A percentile compares a stretch with the other conserved stretches of the same genome.
Evolutionary conservation across 2,329 filamentous ascomycete species (phyloP).

Genomic region (Thielaviopsis musarum): DNA sequence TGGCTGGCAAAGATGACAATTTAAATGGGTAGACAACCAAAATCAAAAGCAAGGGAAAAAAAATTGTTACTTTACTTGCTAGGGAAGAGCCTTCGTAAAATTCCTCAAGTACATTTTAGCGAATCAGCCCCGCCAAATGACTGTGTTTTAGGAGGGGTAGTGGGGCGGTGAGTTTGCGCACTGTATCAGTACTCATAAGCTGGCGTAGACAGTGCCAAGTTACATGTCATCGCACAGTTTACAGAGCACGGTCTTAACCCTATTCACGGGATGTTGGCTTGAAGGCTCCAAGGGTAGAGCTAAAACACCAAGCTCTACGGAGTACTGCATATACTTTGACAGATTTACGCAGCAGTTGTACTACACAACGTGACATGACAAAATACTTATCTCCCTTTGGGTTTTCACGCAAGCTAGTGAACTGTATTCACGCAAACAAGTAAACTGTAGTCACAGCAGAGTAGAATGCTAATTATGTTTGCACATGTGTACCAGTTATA

Average conservation of each 20-base stretch:
- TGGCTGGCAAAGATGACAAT: not conserved
- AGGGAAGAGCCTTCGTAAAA: not conserved
- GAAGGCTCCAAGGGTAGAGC: too few relatives aligned
- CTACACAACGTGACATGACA: too few relatives aligned
- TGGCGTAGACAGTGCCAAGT: not conserved
- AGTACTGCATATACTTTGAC: too few relatives aligned
- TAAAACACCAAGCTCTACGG: too few relatives aligned
- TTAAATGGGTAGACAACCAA: not conserved
- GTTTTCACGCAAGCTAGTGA: too few relatives aligned
- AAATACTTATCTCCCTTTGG: too few relatives aligned
- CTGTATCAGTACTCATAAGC: not conserved
- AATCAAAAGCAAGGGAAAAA: not conserved
- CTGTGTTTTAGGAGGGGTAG: slow-evolving; percentile 1
- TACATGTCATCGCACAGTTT: not conserved
- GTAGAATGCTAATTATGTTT: not conserved
- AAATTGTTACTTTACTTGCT: not conserved
- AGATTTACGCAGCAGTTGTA: too few relatives aligned
- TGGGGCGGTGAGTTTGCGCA: not conserved
- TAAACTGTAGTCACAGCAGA: too few relatives aligned
- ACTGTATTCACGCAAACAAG: too few relatives aligned
- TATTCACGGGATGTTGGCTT: not conserved
- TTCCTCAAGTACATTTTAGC: not conserved
- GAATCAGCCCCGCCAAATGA: slow-evolving; percentile 2
- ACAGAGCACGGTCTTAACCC: not conserved
- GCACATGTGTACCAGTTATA: not conserved